Evolutionary conservation across 176 grass and related monocot genomes (phyloP).

Genomic region (Avena atlantica): DNA sequence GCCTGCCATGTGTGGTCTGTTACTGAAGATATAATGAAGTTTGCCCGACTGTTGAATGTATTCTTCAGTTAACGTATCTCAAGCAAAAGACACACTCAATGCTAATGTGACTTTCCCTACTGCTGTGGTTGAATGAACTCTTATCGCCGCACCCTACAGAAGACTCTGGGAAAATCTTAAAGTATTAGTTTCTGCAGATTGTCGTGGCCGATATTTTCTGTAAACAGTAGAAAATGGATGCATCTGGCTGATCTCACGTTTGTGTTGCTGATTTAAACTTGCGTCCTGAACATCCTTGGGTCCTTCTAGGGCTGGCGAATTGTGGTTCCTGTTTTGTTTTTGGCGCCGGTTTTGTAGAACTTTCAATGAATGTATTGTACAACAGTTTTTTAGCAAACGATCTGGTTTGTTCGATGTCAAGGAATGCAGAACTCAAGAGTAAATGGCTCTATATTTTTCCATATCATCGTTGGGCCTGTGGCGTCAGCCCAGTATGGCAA

Average conservation of each 20-base stretch:
- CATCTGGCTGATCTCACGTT: neutral
- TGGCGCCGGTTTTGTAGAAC: neutral
- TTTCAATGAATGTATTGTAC: too few relatives aligned
- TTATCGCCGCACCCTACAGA: neutral
- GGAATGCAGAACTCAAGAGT: too few relatives aligned
- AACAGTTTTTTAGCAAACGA: too few relatives aligned
- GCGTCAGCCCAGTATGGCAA: too few relatives aligned
- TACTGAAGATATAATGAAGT: neutral
- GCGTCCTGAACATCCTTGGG: neutral
- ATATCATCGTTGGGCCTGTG: too few relatives aligned
- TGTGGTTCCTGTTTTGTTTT: neutral
- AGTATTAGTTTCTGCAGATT: neutral
- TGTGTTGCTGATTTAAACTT: too few relatives aligned
- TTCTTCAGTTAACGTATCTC: neutral
- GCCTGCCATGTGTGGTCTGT: neutral
- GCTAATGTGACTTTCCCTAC: neutral
- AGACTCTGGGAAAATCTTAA: neutral
- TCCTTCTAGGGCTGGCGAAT: neutral
- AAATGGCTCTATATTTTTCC: too few relatives aligned
- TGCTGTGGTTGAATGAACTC: too few relatives aligned
- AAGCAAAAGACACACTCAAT: conserved; percentile 1
- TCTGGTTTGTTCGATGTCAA: too few relatives aligned
- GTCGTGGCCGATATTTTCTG: neutral
- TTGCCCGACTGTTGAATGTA: neutral
- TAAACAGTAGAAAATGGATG: neutral